Evolutionary conservation across 371 early-diverging fungal genomes (phyloP), one percentile per base, ranked within the genome.

Genomic region (Actinomortierella ambigua): DNA sequence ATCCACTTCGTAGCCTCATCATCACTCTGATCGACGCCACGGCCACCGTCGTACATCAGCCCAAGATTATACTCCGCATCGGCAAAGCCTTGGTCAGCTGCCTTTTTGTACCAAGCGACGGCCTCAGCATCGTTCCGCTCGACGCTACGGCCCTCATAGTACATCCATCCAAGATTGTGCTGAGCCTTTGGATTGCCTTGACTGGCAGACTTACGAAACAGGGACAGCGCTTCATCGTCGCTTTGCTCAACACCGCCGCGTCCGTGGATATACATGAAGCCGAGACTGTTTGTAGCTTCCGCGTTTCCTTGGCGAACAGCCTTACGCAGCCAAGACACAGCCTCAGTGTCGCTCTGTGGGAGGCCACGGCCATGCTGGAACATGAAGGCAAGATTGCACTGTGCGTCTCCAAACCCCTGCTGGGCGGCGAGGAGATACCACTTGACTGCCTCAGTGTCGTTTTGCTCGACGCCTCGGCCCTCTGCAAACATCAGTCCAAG

Each of bases 401-500:
- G 88, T 13, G 91, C 87, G 2, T 88, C 91, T 0, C 85, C 76
- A 47, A 85, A 81, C n/a, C 81, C 81, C 42, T 81, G 81, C 27
- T 79, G 77, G 0, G 91, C 89, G 3, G 89, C 84, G 15, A 79
- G 78, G 29, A 69, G 59, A 63, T 90, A 93, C 88, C 87, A 90
- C 54, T 82, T 77, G 58, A 90, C 77, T 18, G 90, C 90, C 60
- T 81, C 63, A 27, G 63, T 68, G 47, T 87, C 81, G 60, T 89
- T 81, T 59, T 85, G 81, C 20, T 82, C 78, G 0, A 90, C 83
- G 5, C 92, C 92, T 55, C 87, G 80, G 17, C 92, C 93, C 67
- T 92, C 89, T 4, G 93, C 93, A 73, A 88, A 93, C 50, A 90
- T 92, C 67, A 93, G 82, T 48, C 92, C 93, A 17, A 95, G 79